These are phyloP conservation scores for Lepraria neglecta DNA, from an alignment of 495 filamentous ascomycete species.

Conservation along the genomic window DNA sequence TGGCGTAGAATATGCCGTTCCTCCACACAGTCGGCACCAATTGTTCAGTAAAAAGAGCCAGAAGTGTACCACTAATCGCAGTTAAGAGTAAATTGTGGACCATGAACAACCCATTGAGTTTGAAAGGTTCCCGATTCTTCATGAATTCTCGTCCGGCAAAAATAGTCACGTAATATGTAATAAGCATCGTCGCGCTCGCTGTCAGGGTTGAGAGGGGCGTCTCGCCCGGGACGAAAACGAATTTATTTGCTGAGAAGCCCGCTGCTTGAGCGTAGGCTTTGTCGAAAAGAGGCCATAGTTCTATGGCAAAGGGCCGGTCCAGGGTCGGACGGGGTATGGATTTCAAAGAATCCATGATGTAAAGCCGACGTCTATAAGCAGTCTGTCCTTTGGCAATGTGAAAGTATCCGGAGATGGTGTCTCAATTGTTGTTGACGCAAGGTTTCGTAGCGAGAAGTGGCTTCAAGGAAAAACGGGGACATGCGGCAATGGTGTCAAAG, in stretches of 20 bases:
- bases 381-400: not conserved
- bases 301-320: conserved; percentile 85
- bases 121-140: conserved; percentile 51
- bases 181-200: conserved; percentile 50
- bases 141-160: conserved; percentile 63
- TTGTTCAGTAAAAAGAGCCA: conserved; percentile 61
- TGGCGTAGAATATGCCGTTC: conserved; percentile 57
- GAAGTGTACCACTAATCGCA: conserved; percentile 51
- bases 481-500: conserved; percentile 24
- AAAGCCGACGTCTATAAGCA: conserved; percentile 28
- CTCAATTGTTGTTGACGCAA: conserved; percentile 29
- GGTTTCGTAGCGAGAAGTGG: conserved; percentile 9
- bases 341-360: conserved; percentile 48
- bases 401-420: not conserved
- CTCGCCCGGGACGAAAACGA: conserved; percentile 51
- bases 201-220: conserved; percentile 57
- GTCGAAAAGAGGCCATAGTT: conserved; percentile 92
- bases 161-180: conserved; percentile 59
- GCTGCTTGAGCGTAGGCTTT: conserved; percentile 65
- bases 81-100: conserved; percentile 64
- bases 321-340: conserved; percentile 68
- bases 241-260: conserved; percentile 59
- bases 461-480: conserved; percentile 8
- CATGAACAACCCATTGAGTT: conserved; percentile 62
- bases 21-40: conserved; percentile 53